phyloP scores from a whole-genome alignment of 306 rosid genomes.

The Sechiopsis laciniata region DNA sequence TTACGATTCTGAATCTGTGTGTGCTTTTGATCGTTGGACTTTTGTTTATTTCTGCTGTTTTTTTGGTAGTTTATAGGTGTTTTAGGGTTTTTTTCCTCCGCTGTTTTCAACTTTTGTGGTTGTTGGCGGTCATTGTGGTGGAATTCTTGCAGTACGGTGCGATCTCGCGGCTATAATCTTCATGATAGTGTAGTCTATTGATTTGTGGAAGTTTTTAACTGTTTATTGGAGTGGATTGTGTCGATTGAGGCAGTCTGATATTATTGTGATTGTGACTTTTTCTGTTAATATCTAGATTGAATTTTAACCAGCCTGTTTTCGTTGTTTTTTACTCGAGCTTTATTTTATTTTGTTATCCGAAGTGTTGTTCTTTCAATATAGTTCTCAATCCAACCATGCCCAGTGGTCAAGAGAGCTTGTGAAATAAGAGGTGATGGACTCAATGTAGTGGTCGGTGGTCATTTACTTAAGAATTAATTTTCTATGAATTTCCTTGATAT shows the following conservation, averaged over 20 bases:
- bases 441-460: too few relatives aligned
- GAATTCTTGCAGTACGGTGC: neutral
- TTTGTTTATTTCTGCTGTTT: neutral
- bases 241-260: too few relatives aligned
- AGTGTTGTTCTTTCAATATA: neutral
- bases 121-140: neutral
- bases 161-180: neutral
- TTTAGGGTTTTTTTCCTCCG: conserved; percentile 9
- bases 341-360: neutral
- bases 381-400: neutral
- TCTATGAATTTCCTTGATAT: too few relatives aligned
- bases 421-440: too few relatives aligned
- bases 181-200: neutral
- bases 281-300: neutral
- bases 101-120: neutral
- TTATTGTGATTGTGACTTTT: neutral
- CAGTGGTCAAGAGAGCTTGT: too few relatives aligned
- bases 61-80: neutral
- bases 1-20: neutral
- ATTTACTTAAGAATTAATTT: too few relatives aligned
- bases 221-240: neutral
- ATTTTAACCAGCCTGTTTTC: neutral
- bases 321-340: neutral
- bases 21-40: neutral
- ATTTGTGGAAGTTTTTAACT: neutral